phyloP scores from a whole-genome alignment of 208 protist species.

The Lotmaria passim region DNA sequence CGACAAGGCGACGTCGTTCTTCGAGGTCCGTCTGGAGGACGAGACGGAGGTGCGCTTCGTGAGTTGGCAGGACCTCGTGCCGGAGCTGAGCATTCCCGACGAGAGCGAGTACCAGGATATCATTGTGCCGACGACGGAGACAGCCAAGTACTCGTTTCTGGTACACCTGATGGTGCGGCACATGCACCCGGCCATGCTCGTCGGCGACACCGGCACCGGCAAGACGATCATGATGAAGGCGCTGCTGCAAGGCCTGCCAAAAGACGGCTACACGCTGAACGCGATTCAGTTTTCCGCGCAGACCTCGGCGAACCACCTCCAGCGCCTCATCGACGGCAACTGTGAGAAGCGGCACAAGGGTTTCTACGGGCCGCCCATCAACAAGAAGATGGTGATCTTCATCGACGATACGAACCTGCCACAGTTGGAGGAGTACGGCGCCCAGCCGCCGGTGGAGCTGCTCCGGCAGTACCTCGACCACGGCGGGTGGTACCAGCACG shows the following conservation, averaged over 20 bases:
- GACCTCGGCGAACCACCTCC: slow-evolving; percentile 91
- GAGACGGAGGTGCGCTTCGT: slow-evolving; percentile 77
- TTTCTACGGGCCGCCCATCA: slow-evolving; percentile 95
- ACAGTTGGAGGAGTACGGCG: slow-evolving; percentile 95
- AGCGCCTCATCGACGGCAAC: slow-evolving; percentile 94
- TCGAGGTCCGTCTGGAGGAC: slow-evolving; percentile 81
- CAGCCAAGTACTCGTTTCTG: slow-evolving; percentile 92
- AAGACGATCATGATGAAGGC: slow-evolving; percentile 96
- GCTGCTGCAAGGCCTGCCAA: slow-evolving; percentile 79
- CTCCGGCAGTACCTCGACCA: slow-evolving; percentile 97
- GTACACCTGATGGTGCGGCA: slow-evolving; percentile 84
- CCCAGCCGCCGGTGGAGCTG: slow-evolving; percentile 97
- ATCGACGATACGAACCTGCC: slow-evolving; percentile 98
- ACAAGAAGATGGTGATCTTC: slow-evolving; percentile 95
- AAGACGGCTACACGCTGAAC: slow-evolving; percentile 86
- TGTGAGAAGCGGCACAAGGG: slow-evolving; percentile 95
- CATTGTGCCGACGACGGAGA: slow-evolving; percentile 95
- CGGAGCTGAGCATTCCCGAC: slow-evolving; percentile 81
- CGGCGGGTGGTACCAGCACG: slow-evolving; percentile 96
- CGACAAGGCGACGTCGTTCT: slow-evolving; percentile 85
- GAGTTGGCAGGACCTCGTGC: slow-evolving; percentile 83
- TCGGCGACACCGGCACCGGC: slow-evolving; percentile 96
- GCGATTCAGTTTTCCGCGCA: slow-evolving; percentile 96
- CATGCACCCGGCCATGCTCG: slow-evolving; percentile 85
- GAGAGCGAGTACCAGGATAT: slow-evolving; percentile 93